A percentile compares a stretch with the other conserved stretches of the same genome.
Evolutionary conservation across 2,329 filamentous ascomycete genomes (phyloP).

Genomic region (Neoarthrinium moseri): DNA sequence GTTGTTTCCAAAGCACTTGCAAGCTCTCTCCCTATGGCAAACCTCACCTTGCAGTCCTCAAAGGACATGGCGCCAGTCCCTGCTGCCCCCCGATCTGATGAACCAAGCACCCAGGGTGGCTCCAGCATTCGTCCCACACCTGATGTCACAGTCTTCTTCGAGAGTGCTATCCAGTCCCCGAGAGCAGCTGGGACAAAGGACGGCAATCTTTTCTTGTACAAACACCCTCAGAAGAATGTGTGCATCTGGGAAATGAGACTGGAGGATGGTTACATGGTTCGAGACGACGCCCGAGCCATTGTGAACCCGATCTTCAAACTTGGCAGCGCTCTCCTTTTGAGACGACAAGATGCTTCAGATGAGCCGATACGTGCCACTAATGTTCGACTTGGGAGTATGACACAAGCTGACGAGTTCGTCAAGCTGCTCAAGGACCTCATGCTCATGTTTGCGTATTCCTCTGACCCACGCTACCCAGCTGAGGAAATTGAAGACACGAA

Average conservation of each 20-base stretch:
- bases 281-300: background rate
- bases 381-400: background rate
- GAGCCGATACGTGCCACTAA: background rate
- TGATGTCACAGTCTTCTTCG: background rate
- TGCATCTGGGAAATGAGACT: constrained; percentile 1
- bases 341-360: background rate
- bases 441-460: background rate
- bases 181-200: background rate
- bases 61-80: too few relatives aligned
- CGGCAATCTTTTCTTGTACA: background rate
- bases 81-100: background rate
- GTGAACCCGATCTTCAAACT: background rate
- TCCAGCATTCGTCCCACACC: background rate
- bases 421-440: background rate
- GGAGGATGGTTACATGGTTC: background rate
- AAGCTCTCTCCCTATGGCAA: too few relatives aligned
- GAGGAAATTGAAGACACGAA: background rate
- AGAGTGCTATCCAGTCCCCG: too few relatives aligned
- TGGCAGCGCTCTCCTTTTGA: background rate
- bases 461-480: background rate
- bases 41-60: too few relatives aligned
- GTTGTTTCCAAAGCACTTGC: too few relatives aligned
- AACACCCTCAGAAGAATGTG: background rate
- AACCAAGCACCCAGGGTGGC: background rate
- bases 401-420: background rate